These are phyloP conservation scores for Eutypa lata DNA, from an alignment of 2,329 filamentous ascomycete genomes.

Conservation along the genomic window DNA sequence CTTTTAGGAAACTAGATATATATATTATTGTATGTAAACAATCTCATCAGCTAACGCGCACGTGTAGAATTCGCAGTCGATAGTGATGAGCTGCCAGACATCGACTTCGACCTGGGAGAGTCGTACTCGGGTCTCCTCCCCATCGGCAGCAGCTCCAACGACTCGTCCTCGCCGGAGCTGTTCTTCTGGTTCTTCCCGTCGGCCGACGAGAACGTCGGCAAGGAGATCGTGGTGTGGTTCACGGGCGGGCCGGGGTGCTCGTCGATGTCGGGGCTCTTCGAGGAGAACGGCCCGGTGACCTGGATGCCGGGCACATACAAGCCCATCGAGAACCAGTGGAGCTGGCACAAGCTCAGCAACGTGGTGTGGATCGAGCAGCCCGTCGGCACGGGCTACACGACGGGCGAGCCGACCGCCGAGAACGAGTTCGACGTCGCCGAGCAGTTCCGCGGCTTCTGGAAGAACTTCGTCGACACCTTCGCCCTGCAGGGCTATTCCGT, in stretches of 20 bases:
- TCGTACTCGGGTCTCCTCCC: constrained; percentile 63
- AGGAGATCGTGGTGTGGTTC: constrained; percentile 46
- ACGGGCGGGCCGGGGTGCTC: constrained; percentile 38
- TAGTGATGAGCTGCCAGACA: constrained; percentile 62
- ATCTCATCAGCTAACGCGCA: no score
- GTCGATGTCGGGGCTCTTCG: constrained; percentile 55
- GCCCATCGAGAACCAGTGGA: constrained; percentile 51
- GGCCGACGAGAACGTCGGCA: constrained; percentile 32
- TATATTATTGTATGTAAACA: no score
- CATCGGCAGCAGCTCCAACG: constrained; percentile 43
- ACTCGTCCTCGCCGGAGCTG: constrained; percentile 36
- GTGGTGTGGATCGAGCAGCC: constrained; percentile 56
- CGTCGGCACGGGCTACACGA: constrained; percentile 13
- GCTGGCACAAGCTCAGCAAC: constrained; percentile 60
- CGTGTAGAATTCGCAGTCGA: constrained; percentile 53
- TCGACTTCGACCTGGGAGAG: constrained; percentile 66
- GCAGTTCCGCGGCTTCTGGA: constrained; percentile 57
- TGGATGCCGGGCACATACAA: constrained; percentile 55
- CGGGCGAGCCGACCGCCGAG: constrained; percentile 41
- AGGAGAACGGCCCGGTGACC: constrained; percentile 57
- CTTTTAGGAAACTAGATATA: no score
- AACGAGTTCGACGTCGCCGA: constrained; percentile 51
- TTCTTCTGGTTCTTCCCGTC: constrained; percentile 53
- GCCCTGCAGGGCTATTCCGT: constrained; percentile 64
- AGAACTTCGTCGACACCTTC: constrained; percentile 73